Evolutionary conservation across 2,329 filamentous ascomycete genomes (phyloP).

Genomic region (Xenoacremonium recifei): DNA sequence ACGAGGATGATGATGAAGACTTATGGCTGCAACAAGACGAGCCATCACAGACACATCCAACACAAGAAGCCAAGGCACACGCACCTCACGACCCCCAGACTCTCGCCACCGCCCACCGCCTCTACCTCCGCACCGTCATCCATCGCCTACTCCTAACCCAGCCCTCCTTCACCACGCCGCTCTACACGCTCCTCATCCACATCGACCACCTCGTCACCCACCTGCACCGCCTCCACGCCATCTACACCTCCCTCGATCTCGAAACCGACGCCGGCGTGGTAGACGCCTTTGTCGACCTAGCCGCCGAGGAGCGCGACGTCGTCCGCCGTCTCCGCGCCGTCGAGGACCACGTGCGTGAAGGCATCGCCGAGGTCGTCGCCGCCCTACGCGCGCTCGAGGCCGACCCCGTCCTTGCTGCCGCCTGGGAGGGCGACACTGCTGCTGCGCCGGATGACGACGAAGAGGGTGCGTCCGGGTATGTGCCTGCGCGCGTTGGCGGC

Average conservation of each 20-base stretch:
- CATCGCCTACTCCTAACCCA: constrained; percentile 67
- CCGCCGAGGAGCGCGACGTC: constrained; percentile 69
- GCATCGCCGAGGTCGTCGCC: constrained; percentile 66
- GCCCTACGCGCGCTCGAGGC: constrained; percentile 46
- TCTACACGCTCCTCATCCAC: constrained; percentile 67
- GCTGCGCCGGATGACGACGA: constrained; percentile 36
- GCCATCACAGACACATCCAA: constrained; percentile 16
- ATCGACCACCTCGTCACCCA: constrained; percentile 82
- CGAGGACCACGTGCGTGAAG: constrained; percentile 62
- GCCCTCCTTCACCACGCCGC: constrained; percentile 58
- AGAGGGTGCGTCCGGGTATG: constrained; percentile 45
- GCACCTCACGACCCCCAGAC: constrained; percentile 75
- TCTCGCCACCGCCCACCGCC: constrained; percentile 74
- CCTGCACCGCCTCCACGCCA: constrained; percentile 69
- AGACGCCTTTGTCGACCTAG: constrained; percentile 69
- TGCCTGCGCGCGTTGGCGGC: constrained; percentile 71
- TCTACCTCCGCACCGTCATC: constrained; percentile 69
- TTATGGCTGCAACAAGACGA: constrained; percentile 26
- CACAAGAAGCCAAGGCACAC: constrained; percentile 17
- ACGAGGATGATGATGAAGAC: constrained; percentile 25
- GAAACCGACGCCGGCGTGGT: constrained; percentile 81
- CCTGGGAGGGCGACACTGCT: constrained; percentile 37
- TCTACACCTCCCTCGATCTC: constrained; percentile 77
- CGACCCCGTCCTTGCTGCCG: constrained; percentile 42
- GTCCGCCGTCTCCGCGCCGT: constrained; percentile 62